These are phyloP conservation scores for Berkeleyomyces basicola DNA, from an alignment of 2,329 filamentous ascomycete species.

Conservation along the genomic window DNA sequence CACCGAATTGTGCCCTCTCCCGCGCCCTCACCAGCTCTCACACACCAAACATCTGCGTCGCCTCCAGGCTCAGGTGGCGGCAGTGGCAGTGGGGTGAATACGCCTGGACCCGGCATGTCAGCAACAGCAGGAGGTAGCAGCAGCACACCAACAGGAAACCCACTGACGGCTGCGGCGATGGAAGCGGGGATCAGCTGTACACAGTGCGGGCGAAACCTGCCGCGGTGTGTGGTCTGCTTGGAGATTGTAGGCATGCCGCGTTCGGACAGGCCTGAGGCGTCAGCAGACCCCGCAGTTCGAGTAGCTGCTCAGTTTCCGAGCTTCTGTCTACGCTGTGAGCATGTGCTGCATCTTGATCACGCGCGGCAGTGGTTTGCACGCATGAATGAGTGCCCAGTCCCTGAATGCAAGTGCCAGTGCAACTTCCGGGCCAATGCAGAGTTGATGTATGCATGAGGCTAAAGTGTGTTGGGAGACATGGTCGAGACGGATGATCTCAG, in stretches of 20 bases:
- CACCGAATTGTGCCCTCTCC: not conserved
- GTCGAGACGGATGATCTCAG: not conserved
- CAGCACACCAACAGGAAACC: constrained; percentile 25
- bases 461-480: not conserved
- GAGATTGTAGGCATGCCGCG: constrained; percentile 49
- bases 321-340: constrained; percentile 52
- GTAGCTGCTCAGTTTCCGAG: constrained; percentile 46
- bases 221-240: constrained; percentile 50
- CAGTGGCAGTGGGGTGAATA: not conserved
- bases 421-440: constrained; percentile 45
- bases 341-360: constrained; percentile 51
- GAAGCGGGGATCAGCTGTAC: constrained; percentile 47
- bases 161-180: constrained; percentile 40
- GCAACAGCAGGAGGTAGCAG: constrained; percentile 12
- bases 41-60: not conserved
- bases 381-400: constrained; percentile 50
- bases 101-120: not conserved
- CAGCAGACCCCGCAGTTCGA: constrained; percentile 28
- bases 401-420: constrained; percentile 50
- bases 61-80: not conserved
- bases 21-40: not conserved
- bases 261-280: constrained; percentile 38
- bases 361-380: constrained; percentile 49
- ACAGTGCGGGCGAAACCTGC: constrained; percentile 48
- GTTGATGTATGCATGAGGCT: constrained; percentile 29